Conservation (phyloP, 1,284 basidiomycete species). For the Leccinum proliferum region DNA sequence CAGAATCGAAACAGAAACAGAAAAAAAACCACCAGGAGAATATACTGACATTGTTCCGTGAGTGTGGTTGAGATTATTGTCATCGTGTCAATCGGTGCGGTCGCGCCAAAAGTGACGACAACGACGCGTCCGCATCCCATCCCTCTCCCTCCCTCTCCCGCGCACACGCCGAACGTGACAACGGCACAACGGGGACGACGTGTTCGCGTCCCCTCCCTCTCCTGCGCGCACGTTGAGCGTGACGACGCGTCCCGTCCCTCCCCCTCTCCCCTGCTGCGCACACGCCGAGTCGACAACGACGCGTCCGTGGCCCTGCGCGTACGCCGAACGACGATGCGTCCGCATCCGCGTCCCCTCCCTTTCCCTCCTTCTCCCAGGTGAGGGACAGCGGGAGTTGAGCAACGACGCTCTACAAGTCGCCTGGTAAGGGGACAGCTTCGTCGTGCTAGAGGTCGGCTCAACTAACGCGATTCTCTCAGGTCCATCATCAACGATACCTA, state of each 20-base stretch:
- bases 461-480: slow-evolving; percentile 40
- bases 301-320: too few relatives aligned
- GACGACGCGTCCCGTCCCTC: too few relatives aligned
- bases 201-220: too few relatives aligned
- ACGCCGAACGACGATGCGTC: too few relatives aligned
- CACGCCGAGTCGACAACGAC: too few relatives aligned
- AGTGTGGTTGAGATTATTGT: slow-evolving; percentile 22
- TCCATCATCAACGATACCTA: slow-evolving; percentile 97
- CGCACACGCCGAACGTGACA: too few relatives aligned
- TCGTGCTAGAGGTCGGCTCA: background rate
- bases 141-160: too few relatives aligned
- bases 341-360: too few relatives aligned
- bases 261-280: too few relatives aligned
- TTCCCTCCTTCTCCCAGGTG: slow-evolving; percentile 34
- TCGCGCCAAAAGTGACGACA: background rate
- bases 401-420: slow-evolving; percentile 70
- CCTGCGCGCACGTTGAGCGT: too few relatives aligned
- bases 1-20: slow-evolving; percentile 32
- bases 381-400: slow-evolving; percentile 61
- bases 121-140: too few relatives aligned
- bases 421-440: slow-evolving; percentile 41
- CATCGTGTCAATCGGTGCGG: background rate
- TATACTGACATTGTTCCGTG: slow-evolving; percentile 62
- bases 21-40: slow-evolving; percentile 55
- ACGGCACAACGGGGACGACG: too few relatives aligned